Percentiles rank a stretch among this genome's conserved stretches.
Evolutionary conservation across 352 stramenopile species (phyloP).

Genomic region (Globisporangium cystogenes): DNA sequence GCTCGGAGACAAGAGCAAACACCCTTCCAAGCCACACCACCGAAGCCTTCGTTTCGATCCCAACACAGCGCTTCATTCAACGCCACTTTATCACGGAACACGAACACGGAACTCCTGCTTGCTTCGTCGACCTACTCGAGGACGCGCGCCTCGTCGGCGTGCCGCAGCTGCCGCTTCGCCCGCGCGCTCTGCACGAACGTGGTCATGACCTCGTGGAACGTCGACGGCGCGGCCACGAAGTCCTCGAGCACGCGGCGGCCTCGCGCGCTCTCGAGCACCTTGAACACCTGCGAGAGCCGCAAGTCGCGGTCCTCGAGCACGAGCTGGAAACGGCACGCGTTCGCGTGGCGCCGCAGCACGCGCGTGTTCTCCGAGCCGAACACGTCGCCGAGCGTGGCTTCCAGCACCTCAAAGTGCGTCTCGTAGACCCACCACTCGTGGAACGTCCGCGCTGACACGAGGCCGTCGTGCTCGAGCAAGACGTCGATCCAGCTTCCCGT

Average conservation of each 20-base stretch:
- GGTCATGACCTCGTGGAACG: slow-evolving; percentile 11
- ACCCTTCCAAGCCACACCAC: too few relatives aligned
- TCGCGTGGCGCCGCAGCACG: slow-evolving; percentile 12
- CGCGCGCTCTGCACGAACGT: slow-evolving; percentile 11
- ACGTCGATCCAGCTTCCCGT: slow-evolving; percentile 14
- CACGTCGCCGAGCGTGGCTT: slow-evolving; percentile 4
- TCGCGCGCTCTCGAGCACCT: slow-evolving; percentile 14
- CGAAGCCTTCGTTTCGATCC: too few relatives aligned
- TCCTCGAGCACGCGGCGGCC: slow-evolving; percentile 1
- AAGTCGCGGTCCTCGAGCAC: slow-evolving; percentile 15
- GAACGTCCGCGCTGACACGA: slow-evolving; percentile 8
- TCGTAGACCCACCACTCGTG: slow-evolving; percentile 14
- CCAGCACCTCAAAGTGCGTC: slow-evolving; percentile 9
- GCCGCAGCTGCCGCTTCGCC: slow-evolving; percentile 8
- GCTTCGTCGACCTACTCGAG: background rate
- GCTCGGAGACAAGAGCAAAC: too few relatives aligned
- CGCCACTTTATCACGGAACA: too few relatives aligned
- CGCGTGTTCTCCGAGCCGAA: slow-evolving; percentile 15
- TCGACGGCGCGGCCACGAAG: slow-evolving; percentile 12
- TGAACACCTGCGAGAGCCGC: slow-evolving; percentile 23
- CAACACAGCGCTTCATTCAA: too few relatives aligned
- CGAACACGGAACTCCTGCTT: too few relatives aligned
- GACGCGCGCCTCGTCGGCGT: background rate
- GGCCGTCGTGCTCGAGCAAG: slow-evolving; percentile 5
- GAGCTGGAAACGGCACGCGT: slow-evolving; percentile 15